Evolutionary conservation across 116 monocot species (phyloP).

Genomic region (Cymodocea nodosa): DNA sequence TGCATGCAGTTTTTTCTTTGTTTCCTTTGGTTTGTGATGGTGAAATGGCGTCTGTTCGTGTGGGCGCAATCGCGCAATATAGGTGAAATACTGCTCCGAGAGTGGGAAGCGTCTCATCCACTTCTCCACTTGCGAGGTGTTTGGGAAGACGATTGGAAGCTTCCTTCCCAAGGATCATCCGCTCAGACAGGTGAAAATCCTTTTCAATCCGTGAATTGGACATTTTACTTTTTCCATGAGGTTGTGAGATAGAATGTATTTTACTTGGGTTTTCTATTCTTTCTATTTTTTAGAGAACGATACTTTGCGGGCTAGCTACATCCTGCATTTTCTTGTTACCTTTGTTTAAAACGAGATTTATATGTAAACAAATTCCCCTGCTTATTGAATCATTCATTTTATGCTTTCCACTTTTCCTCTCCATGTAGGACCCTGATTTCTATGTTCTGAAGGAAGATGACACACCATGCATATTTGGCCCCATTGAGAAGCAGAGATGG

Average conservation of each 20-base stretch:
- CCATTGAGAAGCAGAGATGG: conserved; percentile 93
- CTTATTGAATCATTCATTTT: no score
- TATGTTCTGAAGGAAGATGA: conserved; percentile 79
- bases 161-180: conserved; percentile 86
- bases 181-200: conserved; percentile 28
- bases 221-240: no score
- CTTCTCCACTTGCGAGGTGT: conserved; percentile 92
- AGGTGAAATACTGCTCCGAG: conserved; percentile 94
- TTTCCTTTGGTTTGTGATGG: not conserved
- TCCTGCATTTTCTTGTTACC: no score
- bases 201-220: no score
- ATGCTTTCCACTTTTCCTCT: no score
- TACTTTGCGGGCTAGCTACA: no score
- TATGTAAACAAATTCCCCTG: no score
- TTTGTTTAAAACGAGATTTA: no score
- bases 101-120: conserved; percentile 80
- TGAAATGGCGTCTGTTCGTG: not conserved
- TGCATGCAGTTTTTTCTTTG: not conserved
- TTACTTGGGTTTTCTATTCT: not conserved
- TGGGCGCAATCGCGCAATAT: not conserved
- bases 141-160: conserved; percentile 84
- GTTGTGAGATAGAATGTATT: no score
- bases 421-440: conserved; percentile 55
- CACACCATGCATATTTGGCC: conserved; percentile 86
- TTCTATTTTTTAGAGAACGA: no score